phyloP scores from a whole-genome alignment of 306 rosid genomes.

The Erythrophleum fordii region DNA sequence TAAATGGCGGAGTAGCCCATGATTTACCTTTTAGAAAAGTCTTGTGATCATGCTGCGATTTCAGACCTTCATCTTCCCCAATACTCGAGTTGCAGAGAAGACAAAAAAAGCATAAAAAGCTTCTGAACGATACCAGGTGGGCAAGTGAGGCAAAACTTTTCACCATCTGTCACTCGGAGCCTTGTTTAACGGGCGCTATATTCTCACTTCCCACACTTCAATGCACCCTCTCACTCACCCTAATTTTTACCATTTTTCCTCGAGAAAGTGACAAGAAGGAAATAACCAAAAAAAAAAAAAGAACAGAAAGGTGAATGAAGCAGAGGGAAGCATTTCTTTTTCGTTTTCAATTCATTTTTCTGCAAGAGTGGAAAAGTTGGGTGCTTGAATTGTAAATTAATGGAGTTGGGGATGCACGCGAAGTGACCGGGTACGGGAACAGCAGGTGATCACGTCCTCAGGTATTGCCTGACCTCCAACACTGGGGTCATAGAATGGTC shows the following conservation, averaged over 20 bases:
- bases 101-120: constrained; percentile 11
- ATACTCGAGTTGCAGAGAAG: constrained; percentile 9
- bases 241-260: constrained; percentile 15
- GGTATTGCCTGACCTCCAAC: not conserved
- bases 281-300: not conserved
- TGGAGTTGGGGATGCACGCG: constrained; percentile 38
- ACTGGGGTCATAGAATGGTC: constrained; percentile 47
- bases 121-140: constrained; percentile 32
- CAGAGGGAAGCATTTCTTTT: too few relatives aligned
- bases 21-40: constrained; percentile 16
- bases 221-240: not conserved
- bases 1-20: not conserved
- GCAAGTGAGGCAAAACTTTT: constrained; percentile 19
- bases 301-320: too few relatives aligned
- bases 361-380: too few relatives aligned
- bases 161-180: constrained; percentile 22
- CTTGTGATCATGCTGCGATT: not conserved
- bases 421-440: constrained; percentile 57
- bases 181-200: constrained; percentile 57
- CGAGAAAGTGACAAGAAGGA: constrained; percentile 29
- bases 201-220: not conserved
- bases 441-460: constrained; percentile 39
- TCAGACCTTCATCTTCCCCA: not conserved
- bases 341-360: too few relatives aligned
- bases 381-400: not conserved